Conservation (phyloP, 202 grass and related monocot species). For the Panicum virgatum region DNA sequence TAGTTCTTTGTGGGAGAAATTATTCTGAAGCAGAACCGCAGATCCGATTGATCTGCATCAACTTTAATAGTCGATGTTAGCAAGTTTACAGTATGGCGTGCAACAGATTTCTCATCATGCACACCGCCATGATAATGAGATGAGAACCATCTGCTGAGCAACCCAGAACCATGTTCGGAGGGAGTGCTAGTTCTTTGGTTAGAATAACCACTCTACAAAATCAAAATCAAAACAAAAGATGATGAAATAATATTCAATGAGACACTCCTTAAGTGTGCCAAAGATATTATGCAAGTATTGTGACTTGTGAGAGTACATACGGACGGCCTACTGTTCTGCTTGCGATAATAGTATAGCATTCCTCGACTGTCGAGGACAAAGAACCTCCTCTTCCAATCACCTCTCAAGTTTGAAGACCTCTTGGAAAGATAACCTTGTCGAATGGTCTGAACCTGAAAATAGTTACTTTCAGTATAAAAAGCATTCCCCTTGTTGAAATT, state of each 20-base stretch:
- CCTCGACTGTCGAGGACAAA: conserved; percentile 98
- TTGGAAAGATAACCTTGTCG: conserved; percentile 98
- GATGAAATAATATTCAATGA: not conserved
- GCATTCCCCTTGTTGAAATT: conserved; percentile 9
- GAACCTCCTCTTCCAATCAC: conserved; percentile 99
- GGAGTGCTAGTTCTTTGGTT: conserved; percentile 70
- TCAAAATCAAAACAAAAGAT: conserved; percentile 10
- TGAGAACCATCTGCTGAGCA: conserved; percentile 98
- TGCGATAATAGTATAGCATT: conserved; percentile 98
- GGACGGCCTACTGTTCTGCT: conserved; percentile 81
- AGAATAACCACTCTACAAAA: conserved; percentile 60
- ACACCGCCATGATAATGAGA: conserved; percentile 96
- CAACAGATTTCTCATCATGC: conserved; percentile 96
- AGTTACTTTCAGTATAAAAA: conserved; percentile 23
- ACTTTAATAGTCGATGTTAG: conserved; percentile 97
- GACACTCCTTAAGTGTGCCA: conserved; percentile 6
- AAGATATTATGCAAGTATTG: conserved; percentile 1
- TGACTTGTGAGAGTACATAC: conserved; percentile 48
- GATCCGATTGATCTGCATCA: conserved; percentile 93
- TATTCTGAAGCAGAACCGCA: conserved; percentile 96
- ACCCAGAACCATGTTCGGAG: conserved; percentile 79
- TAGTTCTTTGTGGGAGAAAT: conserved; percentile 98
- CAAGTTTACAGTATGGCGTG: conserved; percentile 95
- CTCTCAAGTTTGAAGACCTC: conserved; percentile 95
- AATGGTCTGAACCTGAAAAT: conserved; percentile 96